A percentile compares a stretch with the other conserved stretches of the same genome.
phyloP scores from a whole-genome alignment of 2,329 filamentous ascomycete genomes.

The Teratosphaeria viscida region DNA sequence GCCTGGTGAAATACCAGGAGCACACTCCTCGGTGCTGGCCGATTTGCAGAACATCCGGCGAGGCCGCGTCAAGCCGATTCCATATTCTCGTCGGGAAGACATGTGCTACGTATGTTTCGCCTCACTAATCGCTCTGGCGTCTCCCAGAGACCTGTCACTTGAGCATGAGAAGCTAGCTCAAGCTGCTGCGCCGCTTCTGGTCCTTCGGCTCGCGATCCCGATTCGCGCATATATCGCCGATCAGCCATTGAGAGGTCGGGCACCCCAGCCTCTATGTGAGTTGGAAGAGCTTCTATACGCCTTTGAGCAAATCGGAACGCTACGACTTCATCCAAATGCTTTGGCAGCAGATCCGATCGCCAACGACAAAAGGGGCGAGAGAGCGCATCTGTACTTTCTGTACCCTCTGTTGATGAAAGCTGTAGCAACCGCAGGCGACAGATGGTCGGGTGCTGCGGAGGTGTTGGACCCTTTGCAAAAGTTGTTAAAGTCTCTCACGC shows the following conservation, averaged over 20 bases:
- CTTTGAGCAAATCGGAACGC: conserved; percentile 52
- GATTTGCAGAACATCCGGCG: conserved; percentile 54
- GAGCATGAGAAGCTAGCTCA: conserved; percentile 55
- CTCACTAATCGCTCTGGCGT: conserved; percentile 48
- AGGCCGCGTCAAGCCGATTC: conserved; percentile 61
- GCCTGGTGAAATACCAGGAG: conserved; percentile 46
- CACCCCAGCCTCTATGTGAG: conserved; percentile 78
- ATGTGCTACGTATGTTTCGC: conserved; percentile 76
- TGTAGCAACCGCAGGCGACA: conserved; percentile 48
- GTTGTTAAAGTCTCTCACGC: conserved; percentile 24
- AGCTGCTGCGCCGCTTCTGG: conserved; percentile 68
- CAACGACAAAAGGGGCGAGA: conserved; percentile 24
- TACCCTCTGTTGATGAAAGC: conserved; percentile 68
- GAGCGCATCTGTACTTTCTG: conserved; percentile 68
- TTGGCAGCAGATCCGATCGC: conserved; percentile 10
- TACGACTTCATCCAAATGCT: conserved; percentile 55
- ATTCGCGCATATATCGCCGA: conserved; percentile 82
- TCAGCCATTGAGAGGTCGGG: conserved; percentile 76
- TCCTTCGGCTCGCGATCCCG: conserved; percentile 69
- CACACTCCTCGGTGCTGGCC: conserved; percentile 45
- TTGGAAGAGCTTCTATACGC: conserved; percentile 67
- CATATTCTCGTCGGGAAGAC: conserved; percentile 52
- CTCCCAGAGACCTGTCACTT: conserved; percentile 15
- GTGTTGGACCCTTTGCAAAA: conserved; percentile 30
- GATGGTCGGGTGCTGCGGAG: conserved; percentile 48